Percentiles rank a stretch among this genome's conserved stretches.
Conservation (phyloP, 129 eudicot genomes). For the Mikania micrantha region DNA sequence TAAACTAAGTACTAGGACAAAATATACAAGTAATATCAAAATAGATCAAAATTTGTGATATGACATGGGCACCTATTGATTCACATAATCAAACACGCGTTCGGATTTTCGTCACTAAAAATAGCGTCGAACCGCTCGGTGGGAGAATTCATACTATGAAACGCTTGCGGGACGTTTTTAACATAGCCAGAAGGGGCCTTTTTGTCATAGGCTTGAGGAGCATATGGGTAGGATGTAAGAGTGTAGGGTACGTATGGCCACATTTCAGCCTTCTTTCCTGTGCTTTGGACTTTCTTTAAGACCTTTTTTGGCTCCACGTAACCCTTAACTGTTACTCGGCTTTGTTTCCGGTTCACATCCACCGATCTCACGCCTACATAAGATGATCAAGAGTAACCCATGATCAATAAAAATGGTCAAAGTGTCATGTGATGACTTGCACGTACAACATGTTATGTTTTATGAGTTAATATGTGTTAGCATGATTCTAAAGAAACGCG, state of each 20-base stretch:
- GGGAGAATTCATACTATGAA: constrained; percentile 28
- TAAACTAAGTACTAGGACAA: background rate
- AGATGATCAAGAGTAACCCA: background rate
- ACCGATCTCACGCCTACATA: constrained; percentile 55
- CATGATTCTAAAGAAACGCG: background rate
- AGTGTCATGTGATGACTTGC: background rate
- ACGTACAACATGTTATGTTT: background rate
- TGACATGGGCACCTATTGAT: too few relatives aligned
- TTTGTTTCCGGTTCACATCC: constrained; percentile 48
- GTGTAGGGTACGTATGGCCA: constrained; percentile 77
- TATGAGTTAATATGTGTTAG: background rate
- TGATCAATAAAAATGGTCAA: background rate
- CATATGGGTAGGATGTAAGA: constrained; percentile 50
- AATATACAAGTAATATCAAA: background rate
- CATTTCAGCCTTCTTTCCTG: constrained; percentile 74
- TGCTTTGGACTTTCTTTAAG: constrained; percentile 42
- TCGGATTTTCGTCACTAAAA: constrained; percentile 74
- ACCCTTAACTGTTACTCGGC: constrained; percentile 59
- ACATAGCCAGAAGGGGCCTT: constrained; percentile 73
- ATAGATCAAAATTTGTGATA: background rate
- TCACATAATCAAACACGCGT: constrained; percentile 72
- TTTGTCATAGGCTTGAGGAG: constrained; percentile 62
- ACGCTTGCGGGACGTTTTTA: constrained; percentile 42
- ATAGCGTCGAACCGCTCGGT: constrained; percentile 30
- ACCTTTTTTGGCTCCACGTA: constrained; percentile 60